Evolutionary conservation across 83 land plant genomes (phyloP).

Genomic region (Diphasiastrum complanatum): DNA sequence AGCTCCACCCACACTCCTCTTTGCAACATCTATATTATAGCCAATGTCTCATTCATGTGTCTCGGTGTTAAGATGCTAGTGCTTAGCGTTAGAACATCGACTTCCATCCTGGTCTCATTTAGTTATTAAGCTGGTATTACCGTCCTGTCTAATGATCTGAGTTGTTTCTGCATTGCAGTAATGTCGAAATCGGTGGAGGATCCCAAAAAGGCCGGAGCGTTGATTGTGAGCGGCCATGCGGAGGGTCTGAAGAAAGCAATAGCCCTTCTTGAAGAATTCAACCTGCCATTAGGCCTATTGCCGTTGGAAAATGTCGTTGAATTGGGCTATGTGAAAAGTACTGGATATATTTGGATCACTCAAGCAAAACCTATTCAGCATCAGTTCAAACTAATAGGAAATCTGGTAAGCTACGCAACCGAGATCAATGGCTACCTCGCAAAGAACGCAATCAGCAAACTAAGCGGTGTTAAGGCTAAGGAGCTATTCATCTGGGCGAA

Average conservation of each 20-base stretch:
- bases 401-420: background rate
- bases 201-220: too few species aligned
- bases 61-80: too few species aligned
- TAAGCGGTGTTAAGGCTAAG: conserved; percentile 1
- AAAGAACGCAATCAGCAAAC: background rate
- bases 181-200: too few species aligned
- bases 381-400: background rate
- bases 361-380: background rate
- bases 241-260: background rate
- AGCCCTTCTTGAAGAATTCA: background rate
- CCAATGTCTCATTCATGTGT: too few species aligned
- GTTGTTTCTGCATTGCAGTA: too few species aligned
- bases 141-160: too few species aligned
- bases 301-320: background rate
- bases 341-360: conserved; percentile 4
- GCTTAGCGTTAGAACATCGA: too few species aligned
- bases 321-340: background rate
- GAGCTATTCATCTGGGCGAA: conserved; percentile 2
- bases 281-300: background rate
- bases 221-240: too few species aligned
- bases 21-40: too few species aligned
- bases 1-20: too few species aligned
- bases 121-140: too few species aligned
- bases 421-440: background rate
- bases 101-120: too few species aligned